Base-by-base conservation (phyloP, 352 stramenopile species). In the Phytophthora citrophthora region DNA sequence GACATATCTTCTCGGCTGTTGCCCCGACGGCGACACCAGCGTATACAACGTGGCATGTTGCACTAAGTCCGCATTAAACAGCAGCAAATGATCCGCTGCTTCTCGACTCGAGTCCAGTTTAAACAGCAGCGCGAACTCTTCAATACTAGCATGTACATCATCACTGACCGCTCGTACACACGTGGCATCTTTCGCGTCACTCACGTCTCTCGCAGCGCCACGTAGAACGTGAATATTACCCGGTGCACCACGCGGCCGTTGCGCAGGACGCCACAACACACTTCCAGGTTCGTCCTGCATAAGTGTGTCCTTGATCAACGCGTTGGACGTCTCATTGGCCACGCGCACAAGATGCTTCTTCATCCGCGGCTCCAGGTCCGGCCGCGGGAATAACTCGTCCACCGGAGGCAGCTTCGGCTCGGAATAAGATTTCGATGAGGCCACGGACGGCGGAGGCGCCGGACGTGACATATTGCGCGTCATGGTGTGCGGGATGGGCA, bases 101-200 rank as follows among this genome's bases (percentile, higher is more conserved):
- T 78, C 61, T n/a, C 72, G 72, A 66, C 79, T 88, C 34, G 83
- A 85, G 59, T 94, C 85, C 9, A 90, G 68, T 46, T 93, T 93
- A 64, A 95, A 95, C 26, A 91, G 70, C 64, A 91, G 72, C 32
- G 87, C 83, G 53, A 94, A 90, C 62, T 95, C 87, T 43, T 93
- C 87, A 55, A 95, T 86, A 54, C 83, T 92, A 8, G 85, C 87
- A 55, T 88, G 88, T 8, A 95, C 81, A 23, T 77, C 53, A 18
- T 89, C 76, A 26, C 74, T 88, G 6, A 89, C 49, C 5, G 83
- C 85, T 34, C 85, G 85, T 27, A 91, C 69, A 54, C 85, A 90
- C 32, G 79, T 83, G 12, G 79, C 70, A 31, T 90, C 78, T 10
- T 69, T 71, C 9, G 54, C 58, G 20, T 81, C 63, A 39, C 44